Evolutionary conservation across 2,329 filamentous ascomycete genomes (phyloP).

Genomic region (Beauveria sp.): DNA sequence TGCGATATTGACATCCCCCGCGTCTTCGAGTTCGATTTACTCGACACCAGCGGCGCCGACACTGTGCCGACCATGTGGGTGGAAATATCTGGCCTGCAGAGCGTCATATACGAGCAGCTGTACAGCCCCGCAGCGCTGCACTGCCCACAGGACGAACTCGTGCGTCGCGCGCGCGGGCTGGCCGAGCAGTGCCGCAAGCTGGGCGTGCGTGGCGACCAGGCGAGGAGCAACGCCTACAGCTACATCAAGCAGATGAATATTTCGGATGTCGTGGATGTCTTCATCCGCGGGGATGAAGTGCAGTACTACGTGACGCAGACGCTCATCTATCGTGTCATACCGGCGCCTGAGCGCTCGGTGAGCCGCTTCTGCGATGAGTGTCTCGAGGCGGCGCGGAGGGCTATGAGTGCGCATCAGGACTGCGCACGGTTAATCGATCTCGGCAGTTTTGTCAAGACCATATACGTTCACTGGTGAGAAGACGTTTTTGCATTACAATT

Average conservation of each 20-base stretch:
- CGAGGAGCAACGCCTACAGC: constrained; percentile 27
- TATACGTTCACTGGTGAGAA: constrained; percentile 45
- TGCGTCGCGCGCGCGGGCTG: constrained; percentile 30
- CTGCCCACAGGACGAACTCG: constrained; percentile 31
- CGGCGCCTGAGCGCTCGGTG: constrained; percentile 32
- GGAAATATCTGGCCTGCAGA: constrained; percentile 47
- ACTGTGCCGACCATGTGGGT: constrained; percentile 47
- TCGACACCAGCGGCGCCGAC: constrained; percentile 22
- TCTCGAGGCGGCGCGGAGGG: constrained; percentile 40
- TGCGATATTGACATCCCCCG: constrained; percentile 49
- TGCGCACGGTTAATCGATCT: constrained; percentile 37
- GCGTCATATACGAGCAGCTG: constrained; percentile 49
- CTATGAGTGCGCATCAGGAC: constrained; percentile 37
- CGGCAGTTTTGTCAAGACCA: constrained; percentile 33
- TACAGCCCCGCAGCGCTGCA: constrained; percentile 41
- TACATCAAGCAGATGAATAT: constrained; percentile 31
- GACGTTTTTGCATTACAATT: not conserved
- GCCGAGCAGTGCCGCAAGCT: constrained; percentile 30
- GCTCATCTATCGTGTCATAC: constrained; percentile 45
- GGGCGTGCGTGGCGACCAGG: constrained; percentile 28
- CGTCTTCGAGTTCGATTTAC: constrained; percentile 35
- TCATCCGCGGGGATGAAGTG: constrained; percentile 41
- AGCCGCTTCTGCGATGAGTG: constrained; percentile 42
- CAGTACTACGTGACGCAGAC: constrained; percentile 41
- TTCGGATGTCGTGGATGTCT: constrained; percentile 34